Evolutionary conservation across 2,329 filamentous ascomycete genomes (phyloP).

Genomic region (Fusarium sulawesiense): DNA sequence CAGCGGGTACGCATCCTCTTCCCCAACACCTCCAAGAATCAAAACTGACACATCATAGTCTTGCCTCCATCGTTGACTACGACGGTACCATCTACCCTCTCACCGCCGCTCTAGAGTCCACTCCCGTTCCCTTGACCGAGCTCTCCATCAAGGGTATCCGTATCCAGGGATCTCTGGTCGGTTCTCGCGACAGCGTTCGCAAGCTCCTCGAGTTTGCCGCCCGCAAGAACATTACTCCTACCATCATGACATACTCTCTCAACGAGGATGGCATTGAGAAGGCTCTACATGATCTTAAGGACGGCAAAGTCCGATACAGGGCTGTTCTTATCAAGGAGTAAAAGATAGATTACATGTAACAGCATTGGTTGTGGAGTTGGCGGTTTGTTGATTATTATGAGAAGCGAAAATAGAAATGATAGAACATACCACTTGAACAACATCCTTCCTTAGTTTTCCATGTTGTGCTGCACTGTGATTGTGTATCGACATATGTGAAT

Average conservation of each 20-base stretch:
- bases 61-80: constrained; percentile 27
- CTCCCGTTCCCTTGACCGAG: constrained; percentile 24
- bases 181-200: constrained; percentile 23
- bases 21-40: too few species aligned
- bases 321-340: constrained; percentile 46
- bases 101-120: constrained; percentile 24
- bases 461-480: too few species aligned
- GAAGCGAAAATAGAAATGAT: constrained; percentile 1
- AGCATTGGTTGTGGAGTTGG: neutral
- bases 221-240: constrained; percentile 44
- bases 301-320: constrained; percentile 49
- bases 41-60: too few species aligned
- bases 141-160: constrained; percentile 34
- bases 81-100: constrained; percentile 33
- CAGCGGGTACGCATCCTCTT: too few species aligned
- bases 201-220: constrained; percentile 47
- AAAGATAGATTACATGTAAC: neutral
- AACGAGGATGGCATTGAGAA: constrained; percentile 49
- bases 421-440: neutral
- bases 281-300: constrained; percentile 50
- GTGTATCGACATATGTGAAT: too few species aligned
- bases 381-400: neutral
- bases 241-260: constrained; percentile 46
- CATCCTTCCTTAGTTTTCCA: neutral
- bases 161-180: constrained; percentile 21